Evolutionary conservation across 148 eudicot genomes (phyloP).

Genomic region (Silene conica): DNA sequence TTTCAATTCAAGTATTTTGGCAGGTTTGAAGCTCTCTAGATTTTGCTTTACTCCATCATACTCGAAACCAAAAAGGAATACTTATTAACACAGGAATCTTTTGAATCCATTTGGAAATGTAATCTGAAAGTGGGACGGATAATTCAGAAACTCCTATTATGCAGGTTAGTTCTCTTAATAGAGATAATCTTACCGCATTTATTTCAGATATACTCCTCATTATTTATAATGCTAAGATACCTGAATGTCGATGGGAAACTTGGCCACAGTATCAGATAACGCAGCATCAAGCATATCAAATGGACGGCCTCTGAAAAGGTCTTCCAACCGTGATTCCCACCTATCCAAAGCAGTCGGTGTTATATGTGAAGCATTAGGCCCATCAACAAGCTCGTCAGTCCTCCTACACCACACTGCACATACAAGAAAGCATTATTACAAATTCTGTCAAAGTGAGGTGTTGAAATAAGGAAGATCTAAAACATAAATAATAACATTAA

Average conservation of each 20-base stretch:
- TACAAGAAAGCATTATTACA: conserved; percentile 4
- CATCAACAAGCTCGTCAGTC: conserved; percentile 98
- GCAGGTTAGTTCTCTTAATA: too few relatives aligned
- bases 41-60: too few relatives aligned
- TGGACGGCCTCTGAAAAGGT: conserved; percentile 77
- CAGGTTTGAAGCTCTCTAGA: too few relatives aligned
- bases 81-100: too few relatives aligned
- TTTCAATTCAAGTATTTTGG: too few relatives aligned
- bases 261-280: conserved; percentile 77
- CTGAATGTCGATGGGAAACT: conserved; percentile 96
- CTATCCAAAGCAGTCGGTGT: conserved; percentile 83
- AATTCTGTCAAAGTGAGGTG: neutral
- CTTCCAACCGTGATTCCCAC: conserved; percentile 92
- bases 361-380: conserved; percentile 94
- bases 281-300: conserved; percentile 99
- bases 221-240: conserved; percentile 25
- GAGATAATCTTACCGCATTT: too few relatives aligned
- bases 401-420: conserved; percentile 95
- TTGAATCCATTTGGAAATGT: too few relatives aligned
- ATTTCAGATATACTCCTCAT: too few relatives aligned
- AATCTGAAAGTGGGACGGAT: too few relatives aligned
- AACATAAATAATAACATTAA: neutral
- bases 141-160: too few relatives aligned
- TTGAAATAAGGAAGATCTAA: neutral
- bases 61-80: too few relatives aligned